Conservation (phyloP, 345 rosid genomes). For the Conringia planisiliqua region DNA sequence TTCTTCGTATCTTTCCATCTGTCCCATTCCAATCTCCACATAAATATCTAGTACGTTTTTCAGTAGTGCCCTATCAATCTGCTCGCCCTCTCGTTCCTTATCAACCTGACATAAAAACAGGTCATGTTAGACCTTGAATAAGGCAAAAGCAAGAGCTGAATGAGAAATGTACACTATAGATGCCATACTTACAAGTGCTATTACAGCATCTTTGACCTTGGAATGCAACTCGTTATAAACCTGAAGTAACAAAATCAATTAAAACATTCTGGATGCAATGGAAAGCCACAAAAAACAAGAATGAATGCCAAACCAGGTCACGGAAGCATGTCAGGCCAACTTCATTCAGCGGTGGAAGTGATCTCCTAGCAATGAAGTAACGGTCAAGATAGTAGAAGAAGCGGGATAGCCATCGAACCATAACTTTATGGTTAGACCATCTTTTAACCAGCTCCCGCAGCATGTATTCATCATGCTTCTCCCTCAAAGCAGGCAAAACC, state of each 20-base stretch:
- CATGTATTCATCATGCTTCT: conserved; percentile 85
- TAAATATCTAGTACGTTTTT: conserved; percentile 77
- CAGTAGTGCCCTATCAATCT: conserved; percentile 70
- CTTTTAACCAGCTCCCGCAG: conserved; percentile 77
- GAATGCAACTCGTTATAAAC: conserved; percentile 53
- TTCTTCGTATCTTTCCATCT: conserved; percentile 59
- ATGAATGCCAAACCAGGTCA: conserved; percentile 52
- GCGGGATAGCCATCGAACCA: conserved; percentile 86
- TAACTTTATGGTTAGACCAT: conserved; percentile 84
- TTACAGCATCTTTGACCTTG: conserved; percentile 65
- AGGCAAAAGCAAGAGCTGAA: background rate
- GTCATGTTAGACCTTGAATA: conserved; percentile 4
- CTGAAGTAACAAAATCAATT: conserved; percentile 30
- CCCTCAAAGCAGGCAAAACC: conserved; percentile 67
- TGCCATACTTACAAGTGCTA: conserved; percentile 53
- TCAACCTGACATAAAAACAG: conserved; percentile 49
- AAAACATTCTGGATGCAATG: background rate
- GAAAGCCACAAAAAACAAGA: background rate
- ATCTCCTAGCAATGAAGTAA: conserved; percentile 70
- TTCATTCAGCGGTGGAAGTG: conserved; percentile 72
- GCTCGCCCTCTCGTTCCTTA: conserved; percentile 89
- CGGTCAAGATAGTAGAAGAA: conserved; percentile 90
- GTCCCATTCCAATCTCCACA: conserved; percentile 84
- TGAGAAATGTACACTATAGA: background rate
- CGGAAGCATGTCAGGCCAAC: conserved; percentile 85